These are phyloP conservation scores for Corrigiola litoralis DNA, from an alignment of 179 eudicot genomes.

Conservation along the genomic window DNA sequence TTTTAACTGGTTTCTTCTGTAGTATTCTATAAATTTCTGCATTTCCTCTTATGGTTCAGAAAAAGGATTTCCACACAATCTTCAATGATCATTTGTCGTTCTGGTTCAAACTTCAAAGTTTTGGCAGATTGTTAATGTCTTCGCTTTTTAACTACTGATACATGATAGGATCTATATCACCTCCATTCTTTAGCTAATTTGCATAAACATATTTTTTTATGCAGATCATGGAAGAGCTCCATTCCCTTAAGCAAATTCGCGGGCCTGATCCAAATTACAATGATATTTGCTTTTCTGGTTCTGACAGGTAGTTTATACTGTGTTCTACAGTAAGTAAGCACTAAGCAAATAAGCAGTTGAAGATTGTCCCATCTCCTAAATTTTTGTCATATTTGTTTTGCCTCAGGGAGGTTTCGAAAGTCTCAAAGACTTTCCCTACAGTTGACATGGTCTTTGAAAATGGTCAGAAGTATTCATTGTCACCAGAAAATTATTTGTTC, in stretches of 20 bases:
- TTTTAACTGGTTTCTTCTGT: too few relatives aligned
- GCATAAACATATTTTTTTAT: constrained; percentile 14
- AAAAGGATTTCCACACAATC: too few relatives aligned
- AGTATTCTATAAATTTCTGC: too few relatives aligned
- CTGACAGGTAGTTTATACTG: constrained; percentile 59
- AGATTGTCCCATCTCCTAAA: constrained; percentile 1
- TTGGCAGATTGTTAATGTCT: too few relatives aligned
- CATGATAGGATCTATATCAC: neutral
- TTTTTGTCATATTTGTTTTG: constrained; percentile 20
- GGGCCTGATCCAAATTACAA: constrained; percentile 91
- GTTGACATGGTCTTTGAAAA: constrained; percentile 81
- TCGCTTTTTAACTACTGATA: too few relatives aligned
- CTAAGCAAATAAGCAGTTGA: neutral
- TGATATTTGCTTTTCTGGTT: constrained; percentile 93
- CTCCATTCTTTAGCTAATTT: neutral
- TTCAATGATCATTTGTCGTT: too few relatives aligned
- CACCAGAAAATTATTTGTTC: constrained; percentile 94
- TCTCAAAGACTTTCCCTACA: constrained; percentile 71
- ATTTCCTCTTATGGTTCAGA: too few relatives aligned
- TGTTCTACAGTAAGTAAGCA: neutral
- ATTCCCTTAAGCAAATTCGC: constrained; percentile 47
- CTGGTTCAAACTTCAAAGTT: too few relatives aligned
- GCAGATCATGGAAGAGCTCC: constrained; percentile 67
- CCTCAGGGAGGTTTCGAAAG: constrained; percentile 60
- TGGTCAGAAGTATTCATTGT: constrained; percentile 63